Evolutionary conservation across 179 eudicot species (phyloP).

Genomic region (Gypsophila paniculata): DNA sequence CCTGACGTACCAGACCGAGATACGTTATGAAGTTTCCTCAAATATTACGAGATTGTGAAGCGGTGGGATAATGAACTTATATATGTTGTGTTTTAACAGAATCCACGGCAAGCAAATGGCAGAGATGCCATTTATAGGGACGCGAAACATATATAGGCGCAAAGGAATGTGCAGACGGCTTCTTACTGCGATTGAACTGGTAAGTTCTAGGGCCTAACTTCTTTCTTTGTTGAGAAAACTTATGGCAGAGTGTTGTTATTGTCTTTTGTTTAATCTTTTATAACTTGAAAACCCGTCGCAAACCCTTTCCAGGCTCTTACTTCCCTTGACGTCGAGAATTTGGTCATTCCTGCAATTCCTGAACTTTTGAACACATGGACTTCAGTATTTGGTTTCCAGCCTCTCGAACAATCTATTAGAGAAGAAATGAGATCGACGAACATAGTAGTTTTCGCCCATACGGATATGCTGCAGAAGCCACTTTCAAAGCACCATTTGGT

Average conservation of each 20-base stretch:
- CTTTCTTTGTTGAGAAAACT: neutral
- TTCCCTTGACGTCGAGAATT: slow-evolving; percentile 61
- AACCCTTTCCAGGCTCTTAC: slow-evolving; percentile 47
- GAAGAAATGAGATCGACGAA: slow-evolving; percentile 57
- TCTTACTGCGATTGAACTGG: slow-evolving; percentile 69
- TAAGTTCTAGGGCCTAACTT: slow-evolving; percentile 28
- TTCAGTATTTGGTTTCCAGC: slow-evolving; percentile 65
- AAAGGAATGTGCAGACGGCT: slow-evolving; percentile 95
- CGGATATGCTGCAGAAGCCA: slow-evolving; percentile 77
- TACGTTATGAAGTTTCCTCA: neutral
- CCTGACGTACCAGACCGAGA: neutral
- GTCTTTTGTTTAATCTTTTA: neutral
- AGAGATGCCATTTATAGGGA: slow-evolving; percentile 98
- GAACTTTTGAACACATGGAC: slow-evolving; percentile 79
- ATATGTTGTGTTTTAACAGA: slow-evolving; percentile 36
- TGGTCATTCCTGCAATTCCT: slow-evolving; percentile 87
- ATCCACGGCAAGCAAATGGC: slow-evolving; percentile 77
- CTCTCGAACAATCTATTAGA: slow-evolving; percentile 52
- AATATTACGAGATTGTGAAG: neutral
- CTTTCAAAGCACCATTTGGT: slow-evolving; percentile 24
- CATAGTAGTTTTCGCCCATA: slow-evolving; percentile 71
- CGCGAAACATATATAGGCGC: slow-evolving; percentile 78
- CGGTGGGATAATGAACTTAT: neutral
- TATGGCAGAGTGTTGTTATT: neutral
- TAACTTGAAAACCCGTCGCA: neutral